phyloP scores from a whole-genome alignment of 2,329 filamentous ascomycete genomes.

The Cercospora citrullina region DNA sequence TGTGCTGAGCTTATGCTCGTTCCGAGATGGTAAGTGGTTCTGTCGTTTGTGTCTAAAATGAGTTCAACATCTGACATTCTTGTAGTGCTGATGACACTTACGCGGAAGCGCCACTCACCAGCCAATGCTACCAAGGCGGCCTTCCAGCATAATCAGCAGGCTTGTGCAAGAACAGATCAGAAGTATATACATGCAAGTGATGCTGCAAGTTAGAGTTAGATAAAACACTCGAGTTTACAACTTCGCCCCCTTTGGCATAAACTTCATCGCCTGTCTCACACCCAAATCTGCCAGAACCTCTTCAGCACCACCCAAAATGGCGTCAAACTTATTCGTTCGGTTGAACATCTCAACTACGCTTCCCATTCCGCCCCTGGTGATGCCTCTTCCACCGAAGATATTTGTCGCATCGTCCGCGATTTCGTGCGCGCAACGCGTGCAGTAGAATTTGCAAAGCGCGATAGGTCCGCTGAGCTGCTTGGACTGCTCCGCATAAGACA shows the following conservation, averaged over 20 bases:
- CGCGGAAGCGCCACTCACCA: background rate
- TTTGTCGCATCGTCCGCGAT: constrained; percentile 81
- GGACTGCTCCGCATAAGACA: constrained; percentile 76
- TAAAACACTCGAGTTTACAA: constrained; percentile 11
- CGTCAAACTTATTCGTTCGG: constrained; percentile 73
- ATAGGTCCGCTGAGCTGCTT: constrained; percentile 77
- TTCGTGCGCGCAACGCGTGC: constrained; percentile 75
- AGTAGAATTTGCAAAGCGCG: constrained; percentile 76
- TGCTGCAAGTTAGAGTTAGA: background rate
- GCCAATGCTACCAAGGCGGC: background rate
- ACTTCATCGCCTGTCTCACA: constrained; percentile 78
- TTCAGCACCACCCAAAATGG: constrained; percentile 72
- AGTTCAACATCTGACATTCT: background rate
- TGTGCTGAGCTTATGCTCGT: constrained; percentile 20
- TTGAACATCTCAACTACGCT: constrained; percentile 81
- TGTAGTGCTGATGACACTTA: background rate
- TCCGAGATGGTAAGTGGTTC: constrained; percentile 12
- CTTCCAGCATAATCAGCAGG: background rate
- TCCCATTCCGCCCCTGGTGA: constrained; percentile 83
- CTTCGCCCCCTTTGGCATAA: constrained; percentile 59
- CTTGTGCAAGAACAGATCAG: background rate
- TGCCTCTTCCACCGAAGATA: constrained; percentile 78
- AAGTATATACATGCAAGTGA: background rate
- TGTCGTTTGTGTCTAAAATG: background rate
- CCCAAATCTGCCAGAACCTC: constrained; percentile 80